phyloP scores from a whole-genome alignment of 2,329 filamentous ascomycete genomes.

The Nemania bipapillata region DNA sequence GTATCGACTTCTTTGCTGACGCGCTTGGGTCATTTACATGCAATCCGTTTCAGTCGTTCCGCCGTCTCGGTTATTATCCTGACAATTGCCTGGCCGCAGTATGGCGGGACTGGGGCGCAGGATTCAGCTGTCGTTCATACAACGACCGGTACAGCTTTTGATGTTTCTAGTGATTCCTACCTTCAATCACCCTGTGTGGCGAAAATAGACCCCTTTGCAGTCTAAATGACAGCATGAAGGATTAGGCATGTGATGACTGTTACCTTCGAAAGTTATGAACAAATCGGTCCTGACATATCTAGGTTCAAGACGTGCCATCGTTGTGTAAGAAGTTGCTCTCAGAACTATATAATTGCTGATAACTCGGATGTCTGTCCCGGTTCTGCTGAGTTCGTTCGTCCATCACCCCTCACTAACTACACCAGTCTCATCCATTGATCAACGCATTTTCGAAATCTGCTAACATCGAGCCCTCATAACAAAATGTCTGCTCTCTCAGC shows the following conservation, averaged over 20 bases:
- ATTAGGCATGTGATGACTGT: conserved; percentile 33
- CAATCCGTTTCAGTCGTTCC: conserved; percentile 14
- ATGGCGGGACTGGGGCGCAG: conserved; percentile 44
- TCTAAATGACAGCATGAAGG: conserved; percentile 34
- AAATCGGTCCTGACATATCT: conserved; percentile 40
- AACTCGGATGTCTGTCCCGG: conserved; percentile 23
- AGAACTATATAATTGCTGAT: conserved; percentile 43
- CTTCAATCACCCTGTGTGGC: conserved; percentile 22
- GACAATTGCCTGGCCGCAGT: conserved; percentile 39
- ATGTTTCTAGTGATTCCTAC: conserved; percentile 23
- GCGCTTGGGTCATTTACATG: conserved; percentile 2
- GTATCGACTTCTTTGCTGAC: conserved; percentile 20
- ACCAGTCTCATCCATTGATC: conserved; percentile 14
- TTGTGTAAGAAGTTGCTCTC: conserved; percentile 28
- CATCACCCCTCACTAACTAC: conserved; percentile 6
- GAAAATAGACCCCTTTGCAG: conserved; percentile 33
- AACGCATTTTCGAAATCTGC: conserved; percentile 1
- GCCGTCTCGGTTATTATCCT: conserved; percentile 15
- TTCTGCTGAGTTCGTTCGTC: conserved; percentile 23
- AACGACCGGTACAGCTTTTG: conserved; percentile 8
- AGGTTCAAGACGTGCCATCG: conserved; percentile 16
- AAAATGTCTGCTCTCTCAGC: conserved; percentile 28
- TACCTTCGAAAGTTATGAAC: conserved; percentile 41
- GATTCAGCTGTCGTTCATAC: conserved; percentile 34
- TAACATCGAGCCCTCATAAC: background rate